Base-by-base conservation (phyloP, 2,329 filamentous ascomycete genomes). In the Neofusicoccum sp. region DNA sequence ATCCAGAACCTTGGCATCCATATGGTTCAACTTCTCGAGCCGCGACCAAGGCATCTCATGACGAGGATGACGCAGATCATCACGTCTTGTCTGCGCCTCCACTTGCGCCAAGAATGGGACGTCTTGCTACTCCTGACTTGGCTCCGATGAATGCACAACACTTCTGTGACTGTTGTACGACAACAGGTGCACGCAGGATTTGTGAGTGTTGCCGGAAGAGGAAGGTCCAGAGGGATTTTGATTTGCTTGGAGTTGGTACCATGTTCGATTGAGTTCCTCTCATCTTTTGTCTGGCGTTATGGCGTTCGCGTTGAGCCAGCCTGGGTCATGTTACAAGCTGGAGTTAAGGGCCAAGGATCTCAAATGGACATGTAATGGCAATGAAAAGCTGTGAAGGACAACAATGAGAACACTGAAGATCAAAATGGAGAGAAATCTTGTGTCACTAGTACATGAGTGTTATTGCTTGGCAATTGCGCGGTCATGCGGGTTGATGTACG, bases 91-190 rank as follows among this genome's bases (percentile, higher is more conserved):
- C 14, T 26, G 41, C 51, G 36, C 54, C 54, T 47, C 74, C 74
- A 6, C 65, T 67, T 12, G 71, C 71, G n/a, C 72, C 74, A 26
- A 68, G 65, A 41, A 57, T 70, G 31, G 57, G 48, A 16, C 66
- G 72, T n/a, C 60, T 75, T 38, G 51, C 69, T 20, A 71, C 73
- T 24, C 74, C 73, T 49, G 73, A 75, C 4, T 53, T 76, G 9
- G 61, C 66, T 3, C 67, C 70, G 6, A 26, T 73, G 9, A 68
- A 68, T 2, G 68, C 67, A 16, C 51, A 56, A 3, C 61, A 64
- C 2, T 76, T 76, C 45, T 76, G 74, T 58, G 61, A 68, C 53
- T 76, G 74, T 51, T 71, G 68, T 58, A 41, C 57, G 1, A 60
- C 59, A 24, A 34, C 53, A 16, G 57, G 61, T 44, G 16, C 63